Conservation (phyloP, 306 rosid species). For the Begonia loranthoides region DNA sequence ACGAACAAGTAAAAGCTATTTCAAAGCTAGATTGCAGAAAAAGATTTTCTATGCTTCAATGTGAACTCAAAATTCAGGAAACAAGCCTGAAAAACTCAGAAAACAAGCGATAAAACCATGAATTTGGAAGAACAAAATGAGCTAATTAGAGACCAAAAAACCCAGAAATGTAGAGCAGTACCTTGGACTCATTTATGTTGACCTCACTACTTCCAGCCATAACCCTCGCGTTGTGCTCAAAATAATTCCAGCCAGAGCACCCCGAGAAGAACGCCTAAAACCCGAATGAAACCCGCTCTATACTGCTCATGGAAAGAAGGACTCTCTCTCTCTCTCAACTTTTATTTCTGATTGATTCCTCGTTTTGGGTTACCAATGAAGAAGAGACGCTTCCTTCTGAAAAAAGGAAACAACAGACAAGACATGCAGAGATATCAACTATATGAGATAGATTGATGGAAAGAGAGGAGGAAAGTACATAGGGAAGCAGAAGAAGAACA, state of each 20-base stretch:
- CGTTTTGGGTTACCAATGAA: constrained; percentile 22
- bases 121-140: constrained; percentile 1
- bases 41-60: no score
- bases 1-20: background rate
- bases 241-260: constrained; percentile 5
- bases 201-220: constrained; percentile 65
- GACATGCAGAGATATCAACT: constrained; percentile 23
- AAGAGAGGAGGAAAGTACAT: constrained; percentile 10
- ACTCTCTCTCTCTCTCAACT: background rate
- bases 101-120: constrained; percentile 6
- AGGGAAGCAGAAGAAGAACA: no score
- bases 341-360: constrained; percentile 28
- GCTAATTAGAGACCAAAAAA: background rate
- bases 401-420: constrained; percentile 17
- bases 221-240: constrained; percentile 5
- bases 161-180: constrained; percentile 5
- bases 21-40: constrained; percentile 1
- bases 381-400: constrained; percentile 24
- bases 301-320: constrained; percentile 10
- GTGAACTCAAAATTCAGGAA: no score
- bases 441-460: constrained; percentile 12
- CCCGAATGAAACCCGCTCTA: constrained; percentile 19
- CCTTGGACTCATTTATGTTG: constrained; percentile 62
- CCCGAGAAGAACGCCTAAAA: constrained; percentile 15
- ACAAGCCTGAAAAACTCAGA: background rate